Evolutionary conservation across 1,284 basidiomycete species (phyloP), one percentile per base, ranked within the genome.

Genomic region (Apiotrichum porosum): DNA sequence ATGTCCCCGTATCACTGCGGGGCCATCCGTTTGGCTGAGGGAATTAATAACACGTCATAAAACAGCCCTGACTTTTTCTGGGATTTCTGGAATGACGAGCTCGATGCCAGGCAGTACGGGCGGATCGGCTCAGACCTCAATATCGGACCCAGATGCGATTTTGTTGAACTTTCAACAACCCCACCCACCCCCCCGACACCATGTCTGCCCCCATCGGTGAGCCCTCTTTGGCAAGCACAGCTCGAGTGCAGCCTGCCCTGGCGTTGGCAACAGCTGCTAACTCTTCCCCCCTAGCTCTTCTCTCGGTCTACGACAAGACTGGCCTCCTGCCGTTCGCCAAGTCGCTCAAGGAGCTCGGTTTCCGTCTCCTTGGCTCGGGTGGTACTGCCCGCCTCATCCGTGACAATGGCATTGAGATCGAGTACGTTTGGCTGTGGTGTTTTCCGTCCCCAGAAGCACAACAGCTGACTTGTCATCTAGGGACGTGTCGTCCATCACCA

Each of bases 381-480:
- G 94, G 95, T 50, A 99, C 95, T 18, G 94, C 95, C 46, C 97
- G 94, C 76, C 88, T 88, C 72, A 94, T 99, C 71, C 83, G 95
- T 66, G 92, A 97, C 52, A 86, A 89, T 36, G 92, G 91, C 17
- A 82, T 97, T 54, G 79, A 84, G 43, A 93, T 98, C 62, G 83
- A 90, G 92, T 89, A 66, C 61, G 86, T 79, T 12, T 6, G 8
- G 26, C 26, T n/a, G n/a, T n/a, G n/a, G n/a, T n/a, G n/a, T n/a
- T n/a, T n/a, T n/a, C n/a, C n/a, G n/a, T n/a, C n/a, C n/a, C n/a
- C n/a, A n/a, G n/a, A n/a, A n/a, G n/a, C n/a, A n/a, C n/a, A n/a
- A n/a, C n/a, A n/a, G n/a, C n/a, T n/a, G n/a, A n/a, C 47, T 37
- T 17, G 24, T 28, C 26, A 15, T 59, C 6, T 28, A 97, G 93